Base-by-base conservation (phyloP, 2,329 filamentous ascomycete genomes). In the Colletotrichum abscissum region DNA sequence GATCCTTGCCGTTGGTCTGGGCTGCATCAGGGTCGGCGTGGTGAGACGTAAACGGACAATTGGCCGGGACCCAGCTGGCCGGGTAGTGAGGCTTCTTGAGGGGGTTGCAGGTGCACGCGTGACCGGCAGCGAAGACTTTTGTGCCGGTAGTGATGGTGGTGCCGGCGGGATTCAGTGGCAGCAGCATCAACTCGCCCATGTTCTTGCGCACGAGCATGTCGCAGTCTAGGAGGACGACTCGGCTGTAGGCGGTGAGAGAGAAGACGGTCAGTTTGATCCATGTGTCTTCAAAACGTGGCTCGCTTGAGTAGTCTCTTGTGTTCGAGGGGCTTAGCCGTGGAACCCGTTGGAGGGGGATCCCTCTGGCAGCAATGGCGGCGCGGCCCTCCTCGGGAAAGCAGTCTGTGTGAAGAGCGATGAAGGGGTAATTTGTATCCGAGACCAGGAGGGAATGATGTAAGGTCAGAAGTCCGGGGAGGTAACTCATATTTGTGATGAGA, bases 191-290 rank as follows among this genome's bases (percentile, higher is more conserved):
- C 42, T 46, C 42, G 42, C n/a, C 42, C 42, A 46, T 46, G 42
- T 46, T 46, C 16, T 46, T 46, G 42, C 42, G 42, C 16, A 46
- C 42, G 6, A 46, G 42, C 42, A 46, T 46, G 42, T 97, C 95
- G 79, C 92, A 93, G 83, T 97, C 95, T 64, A 97, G 87, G 83
- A 94, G 93, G 42, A 97, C 93, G 33, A 97, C 90, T 42, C 94
- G 90, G 28, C 92, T 88, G 84, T 95, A 97, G 80, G 95, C 91
- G 22, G 87, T 88, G 33, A 97, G 86, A 26, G 90, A 91, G 81
- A 97, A 97, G 5, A 93, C 91, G n/a, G 92, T 90, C 33, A 97
- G 89, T 84, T 97, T 97, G 82, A 89, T 93, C 94, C 95, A 97
- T 87, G 92, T 95, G 82, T 97, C 94, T 83, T 94, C 92, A 87